A percentile compares a stretch with the other conserved stretches of the same genome.
Conservation (phyloP, 164 flowering plant genomes). For the Tetrastigma voinierianum region DNA sequence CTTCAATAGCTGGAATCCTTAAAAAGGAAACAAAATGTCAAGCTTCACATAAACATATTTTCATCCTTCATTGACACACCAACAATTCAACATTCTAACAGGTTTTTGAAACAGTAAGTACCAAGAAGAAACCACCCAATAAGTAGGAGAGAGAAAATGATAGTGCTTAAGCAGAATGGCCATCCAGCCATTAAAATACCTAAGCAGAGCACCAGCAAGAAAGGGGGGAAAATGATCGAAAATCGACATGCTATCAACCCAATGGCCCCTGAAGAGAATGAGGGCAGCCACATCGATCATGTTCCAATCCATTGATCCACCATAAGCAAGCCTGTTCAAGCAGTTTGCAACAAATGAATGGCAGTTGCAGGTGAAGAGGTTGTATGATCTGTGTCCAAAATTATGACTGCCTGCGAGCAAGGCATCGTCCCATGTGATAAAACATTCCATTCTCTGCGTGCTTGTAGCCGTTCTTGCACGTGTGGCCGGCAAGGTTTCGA, state of each 20-base stretch:
- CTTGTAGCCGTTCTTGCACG: constrained; percentile 65
- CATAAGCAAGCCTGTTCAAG: constrained; percentile 70
- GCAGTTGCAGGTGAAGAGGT: constrained; percentile 87
- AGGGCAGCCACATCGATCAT: constrained; percentile 70
- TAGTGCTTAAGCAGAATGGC: constrained; percentile 70
- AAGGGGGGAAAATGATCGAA: constrained; percentile 78
- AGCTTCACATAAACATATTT: no score
- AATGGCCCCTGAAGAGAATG: constrained; percentile 58
- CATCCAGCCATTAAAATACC: constrained; percentile 74
- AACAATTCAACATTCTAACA: constrained; percentile 52
- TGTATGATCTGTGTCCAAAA: constrained; percentile 76
- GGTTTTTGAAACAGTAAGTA: constrained; percentile 49
- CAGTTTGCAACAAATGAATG: constrained; percentile 83
- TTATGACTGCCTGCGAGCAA: constrained; percentile 45
- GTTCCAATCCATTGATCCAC: constrained; percentile 78
- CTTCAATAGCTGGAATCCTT: no score
- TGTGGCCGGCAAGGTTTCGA: constrained; percentile 57
- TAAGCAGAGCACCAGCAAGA: constrained; percentile 46
- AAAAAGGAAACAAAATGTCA: no score
- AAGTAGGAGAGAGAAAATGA: constrained; percentile 64
- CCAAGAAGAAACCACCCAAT: constrained; percentile 68
- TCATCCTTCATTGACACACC: not conserved
- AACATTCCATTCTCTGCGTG: constrained; percentile 71
- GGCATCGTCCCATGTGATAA: constrained; percentile 91
- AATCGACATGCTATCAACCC: constrained; percentile 63